These are phyloP conservation scores for Tricholoma flavovirens DNA, from an alignment of 768 basidiomycete genomes.

Conservation along the genomic window DNA sequence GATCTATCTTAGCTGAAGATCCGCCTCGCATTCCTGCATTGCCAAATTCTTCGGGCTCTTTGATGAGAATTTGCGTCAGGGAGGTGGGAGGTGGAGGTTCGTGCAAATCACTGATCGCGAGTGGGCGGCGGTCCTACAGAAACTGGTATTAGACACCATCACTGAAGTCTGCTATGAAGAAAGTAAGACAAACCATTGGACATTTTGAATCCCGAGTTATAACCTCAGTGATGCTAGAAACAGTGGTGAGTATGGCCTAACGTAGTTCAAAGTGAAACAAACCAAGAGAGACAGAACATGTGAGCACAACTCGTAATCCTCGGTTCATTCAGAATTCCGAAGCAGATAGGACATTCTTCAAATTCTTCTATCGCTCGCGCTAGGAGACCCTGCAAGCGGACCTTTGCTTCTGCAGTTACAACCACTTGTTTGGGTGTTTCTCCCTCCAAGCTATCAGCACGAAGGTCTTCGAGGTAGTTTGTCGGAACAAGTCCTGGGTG, in stretches of 20 bases:
- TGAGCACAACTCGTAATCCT: slow-evolving; percentile 73
- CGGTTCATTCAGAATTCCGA: slow-evolving; percentile 52
- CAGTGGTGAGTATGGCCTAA: background rate
- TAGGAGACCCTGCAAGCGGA: slow-evolving; percentile 51
- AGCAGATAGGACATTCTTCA: slow-evolving; percentile 81
- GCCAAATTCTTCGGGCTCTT: slow-evolving; percentile 34
- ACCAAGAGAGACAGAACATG: slow-evolving; percentile 70
- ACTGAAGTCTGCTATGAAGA: background rate
- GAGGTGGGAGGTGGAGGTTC: slow-evolving; percentile 62
- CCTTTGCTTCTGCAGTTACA: slow-evolving; percentile 49
- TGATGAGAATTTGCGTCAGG: slow-evolving; percentile 54
- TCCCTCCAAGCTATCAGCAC: slow-evolving; percentile 30
- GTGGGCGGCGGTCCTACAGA: slow-evolving; percentile 61
- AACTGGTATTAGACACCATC: background rate
- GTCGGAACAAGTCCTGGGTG: slow-evolving; percentile 72
- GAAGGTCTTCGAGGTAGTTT: slow-evolving; percentile 64
- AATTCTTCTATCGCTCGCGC: slow-evolving; percentile 70
- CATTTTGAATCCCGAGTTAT: slow-evolving; percentile 70
- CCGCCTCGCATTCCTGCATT: slow-evolving; percentile 37
- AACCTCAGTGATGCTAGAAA: slow-evolving; percentile 58
- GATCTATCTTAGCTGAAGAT: slow-evolving; percentile 83
- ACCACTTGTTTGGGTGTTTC: slow-evolving; percentile 19
- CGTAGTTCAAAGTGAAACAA: slow-evolving; percentile 9
- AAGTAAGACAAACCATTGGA: slow-evolving; percentile 57
- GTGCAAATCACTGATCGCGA: slow-evolving; percentile 50